Base-by-base conservation (phyloP, 2,329 filamentous ascomycete genomes). In the Cladosporium sp. region DNA sequence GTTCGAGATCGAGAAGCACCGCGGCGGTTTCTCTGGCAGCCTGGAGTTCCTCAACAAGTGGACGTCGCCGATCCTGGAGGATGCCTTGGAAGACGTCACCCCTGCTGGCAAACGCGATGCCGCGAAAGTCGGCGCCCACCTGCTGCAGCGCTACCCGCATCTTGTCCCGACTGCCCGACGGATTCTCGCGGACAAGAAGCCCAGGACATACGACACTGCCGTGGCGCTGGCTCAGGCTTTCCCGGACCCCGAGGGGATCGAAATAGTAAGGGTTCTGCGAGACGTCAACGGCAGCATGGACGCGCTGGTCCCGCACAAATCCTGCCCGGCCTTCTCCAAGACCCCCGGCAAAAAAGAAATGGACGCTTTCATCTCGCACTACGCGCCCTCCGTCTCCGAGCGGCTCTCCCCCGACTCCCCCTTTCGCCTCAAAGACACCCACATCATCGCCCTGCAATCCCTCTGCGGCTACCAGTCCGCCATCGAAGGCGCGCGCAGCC, bases 151-250 rank as follows among this genome's bases (percentile, higher is more conserved):
- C 11, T 58, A 58, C 35, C 56, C 56, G 19, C 22, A 50, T 4
- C 35, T 58, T 11, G 55, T 55, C 3, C 33, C 35, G 1, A 52
- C 52, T 3, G 51, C 50, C 9, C 48, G 46, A 31, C 48, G 48
- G 16, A 51, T 56, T 45, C 46, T 46, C 3, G 51, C 53, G 33
- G 55, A 57, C 18, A 69, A 69, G 61, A 69, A 69, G 56, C 60
- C 61, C n/a, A 58, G 66, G 2, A 69, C 66, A 0, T 66, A 62
- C 35, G 66, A 69, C 46, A 69, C 66, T 2, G 66, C 66, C 2
- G 56, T 59, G 32, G 67, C 66, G 37, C 52, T 69, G 14, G 59
- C 65, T 19, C 59, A 58, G 14, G 61, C 61, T 2, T 69, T 68
- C 43, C 48, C 48, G 1, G 13, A 50, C 10, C 61, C 65, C 1